These are phyloP conservation scores for Arxiozyma slooffiae DNA, from an alignment of 1,139 yeast genomes.

Conservation along the genomic window DNA sequence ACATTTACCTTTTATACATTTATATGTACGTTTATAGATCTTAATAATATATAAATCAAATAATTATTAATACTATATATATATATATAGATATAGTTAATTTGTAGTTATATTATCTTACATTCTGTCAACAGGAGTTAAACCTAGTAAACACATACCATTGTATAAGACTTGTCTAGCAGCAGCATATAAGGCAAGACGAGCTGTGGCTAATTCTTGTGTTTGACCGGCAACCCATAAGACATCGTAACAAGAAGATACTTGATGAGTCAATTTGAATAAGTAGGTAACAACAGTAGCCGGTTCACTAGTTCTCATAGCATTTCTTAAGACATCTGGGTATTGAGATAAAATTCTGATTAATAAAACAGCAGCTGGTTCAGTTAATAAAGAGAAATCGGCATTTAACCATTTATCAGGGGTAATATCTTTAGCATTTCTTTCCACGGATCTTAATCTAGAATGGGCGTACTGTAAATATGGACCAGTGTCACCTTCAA, in stretches of 20 bases:
- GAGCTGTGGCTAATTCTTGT: slow-evolving; percentile 75
- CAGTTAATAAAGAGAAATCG: slow-evolving; percentile 61
- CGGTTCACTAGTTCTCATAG: slow-evolving; percentile 82
- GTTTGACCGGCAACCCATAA: slow-evolving; percentile 98
- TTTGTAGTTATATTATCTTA: slow-evolving; percentile 29
- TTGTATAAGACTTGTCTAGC: slow-evolving; percentile 85
- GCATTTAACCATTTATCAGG: slow-evolving; percentile 43
- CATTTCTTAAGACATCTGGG: slow-evolving; percentile 83
- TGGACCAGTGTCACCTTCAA: slow-evolving; percentile 99
- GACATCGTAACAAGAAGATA: slow-evolving; percentile 88
- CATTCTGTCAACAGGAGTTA: slow-evolving; percentile 98
- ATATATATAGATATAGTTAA: background rate
- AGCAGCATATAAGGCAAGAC: slow-evolving; percentile 83
- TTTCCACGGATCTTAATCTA: slow-evolving; percentile 87
- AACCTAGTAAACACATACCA: slow-evolving; percentile 84
- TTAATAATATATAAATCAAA: background rate
- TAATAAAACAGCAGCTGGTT: slow-evolving; percentile 64
- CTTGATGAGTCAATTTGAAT: slow-evolving; percentile 85
- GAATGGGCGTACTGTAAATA: slow-evolving; percentile 98
- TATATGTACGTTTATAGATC: background rate
- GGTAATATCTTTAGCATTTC: slow-evolving; percentile 53
- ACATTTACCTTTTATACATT: background rate
- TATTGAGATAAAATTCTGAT: slow-evolving; percentile 78
- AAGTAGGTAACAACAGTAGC: slow-evolving; percentile 89
- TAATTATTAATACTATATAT: background rate